phyloP scores from a whole-genome alignment of 495 filamentous ascomycete species.

The Entonaema liquescens region DNA sequence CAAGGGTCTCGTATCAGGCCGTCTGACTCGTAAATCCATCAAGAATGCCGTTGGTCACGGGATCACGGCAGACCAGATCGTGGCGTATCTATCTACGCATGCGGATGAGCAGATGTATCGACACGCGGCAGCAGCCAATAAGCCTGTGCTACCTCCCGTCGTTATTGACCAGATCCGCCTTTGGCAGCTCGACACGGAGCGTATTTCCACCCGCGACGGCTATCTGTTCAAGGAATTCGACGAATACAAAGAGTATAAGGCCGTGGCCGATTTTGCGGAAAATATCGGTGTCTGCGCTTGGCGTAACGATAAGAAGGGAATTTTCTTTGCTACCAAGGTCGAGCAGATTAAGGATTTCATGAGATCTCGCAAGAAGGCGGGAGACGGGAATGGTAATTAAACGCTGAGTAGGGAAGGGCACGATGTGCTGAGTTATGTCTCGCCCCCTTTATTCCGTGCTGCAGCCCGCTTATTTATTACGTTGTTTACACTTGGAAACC shows the following conservation, averaged over 20 bases:
- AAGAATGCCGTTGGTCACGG: conserved; percentile 85
- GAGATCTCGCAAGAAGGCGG: conserved; percentile 65
- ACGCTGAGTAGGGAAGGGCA: background rate
- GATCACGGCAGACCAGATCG: conserved; percentile 94
- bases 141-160: conserved; percentile 84
- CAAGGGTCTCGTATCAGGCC: conserved; percentile 89
- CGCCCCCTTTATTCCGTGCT: background rate
- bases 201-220: conserved; percentile 81
- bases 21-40: conserved; percentile 85
- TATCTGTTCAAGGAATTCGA: conserved; percentile 92
- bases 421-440: background rate
- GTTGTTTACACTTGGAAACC: background rate
- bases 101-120: conserved; percentile 92
- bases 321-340: conserved; percentile 87
- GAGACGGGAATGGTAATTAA: conserved; percentile 34
- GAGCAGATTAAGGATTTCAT: conserved; percentile 86
- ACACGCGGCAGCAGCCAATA: conserved; percentile 59
- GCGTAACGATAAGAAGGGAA: conserved; percentile 77
- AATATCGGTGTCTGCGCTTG: conserved; percentile 92
- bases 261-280: conserved; percentile 78
- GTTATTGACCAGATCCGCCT: conserved; percentile 97
- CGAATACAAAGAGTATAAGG: conserved; percentile 76
- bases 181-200: conserved; percentile 96
- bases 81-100: conserved; percentile 84
- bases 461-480: background rate